Base-by-base conservation (phyloP, 495 filamentous ascomycete species). In the Sabuloglossum arenarium region DNA sequence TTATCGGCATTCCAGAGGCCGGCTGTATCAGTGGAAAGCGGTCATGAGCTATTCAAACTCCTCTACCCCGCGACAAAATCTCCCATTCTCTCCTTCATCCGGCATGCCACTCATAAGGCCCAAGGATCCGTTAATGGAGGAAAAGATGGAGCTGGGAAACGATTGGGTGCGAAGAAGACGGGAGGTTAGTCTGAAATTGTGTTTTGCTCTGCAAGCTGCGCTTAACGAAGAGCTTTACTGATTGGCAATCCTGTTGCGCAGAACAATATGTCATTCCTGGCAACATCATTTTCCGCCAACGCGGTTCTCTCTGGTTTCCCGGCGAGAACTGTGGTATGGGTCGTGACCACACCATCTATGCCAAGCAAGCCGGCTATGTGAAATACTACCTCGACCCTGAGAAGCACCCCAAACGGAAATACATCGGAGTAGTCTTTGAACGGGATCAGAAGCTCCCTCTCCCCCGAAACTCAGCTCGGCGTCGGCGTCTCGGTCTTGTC, bases 281-380 rank as follows among this genome's bases (percentile, higher is more conserved):
- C 28, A 94, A 91, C 74, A 97, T 99, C 67, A 89, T 99, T 70
- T 99, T 93, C 79, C 81, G 83, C 60, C 91, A 99, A 69, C 83
- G 91, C 57, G 91, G 91, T 59, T 90, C 93, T 27, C 77, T 80
- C 65, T 99, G 91, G 91, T 88, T 81, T 65, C 79, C 91, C 1
- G 91, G 91, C 60, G 90, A 96, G 65, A 94, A 96, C 70, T 85
- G 84, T 65, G 82, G 74, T 57, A 86, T 96, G 75, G 91, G 91
- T 14, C 80, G 90, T n/a, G 89, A 97, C 70, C 91, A 95, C 74
- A 96, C 90, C 30, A 94, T 99, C 71, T 94, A 84, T 67, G 85
- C 91, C 37, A 77, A 77, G 31, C 73, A 81, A 32, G 71, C 82
- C 12, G 91, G 91, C 45, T 97, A 89, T 69, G 91, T 99, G 49